These are phyloP conservation scores for Microbotryum lychnidis-dioicae DNA, from an alignment of 1,284 basidiomycete genomes.

Conservation along the genomic window DNA sequence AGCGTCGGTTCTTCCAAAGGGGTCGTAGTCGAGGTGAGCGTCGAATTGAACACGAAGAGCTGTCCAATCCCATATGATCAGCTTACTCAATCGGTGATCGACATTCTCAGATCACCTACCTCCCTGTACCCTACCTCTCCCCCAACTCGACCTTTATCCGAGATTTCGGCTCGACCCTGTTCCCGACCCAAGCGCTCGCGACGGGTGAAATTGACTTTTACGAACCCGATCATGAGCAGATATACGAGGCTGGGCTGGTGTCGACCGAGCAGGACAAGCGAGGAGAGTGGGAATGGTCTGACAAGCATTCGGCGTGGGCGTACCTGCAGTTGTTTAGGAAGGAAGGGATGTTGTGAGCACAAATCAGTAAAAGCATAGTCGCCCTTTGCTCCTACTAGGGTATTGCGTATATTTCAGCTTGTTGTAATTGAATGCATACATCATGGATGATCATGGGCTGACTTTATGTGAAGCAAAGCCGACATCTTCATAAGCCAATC, in stretches of 20 bases:
- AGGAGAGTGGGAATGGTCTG: slow-evolving; percentile 26
- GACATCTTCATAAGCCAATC: too few species aligned
- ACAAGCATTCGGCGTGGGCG: slow-evolving; percentile 21
- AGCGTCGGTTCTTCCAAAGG: slow-evolving; percentile 19
- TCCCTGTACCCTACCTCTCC: slow-evolving; percentile 26
- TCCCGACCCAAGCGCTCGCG: slow-evolving; percentile 21
- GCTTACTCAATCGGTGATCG: neutral
- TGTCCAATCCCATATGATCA: neutral
- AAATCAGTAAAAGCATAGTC: too few species aligned
- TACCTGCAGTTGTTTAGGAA: slow-evolving; percentile 27
- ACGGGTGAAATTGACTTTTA: slow-evolving; percentile 23
- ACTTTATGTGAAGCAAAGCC: too few species aligned
- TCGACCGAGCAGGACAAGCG: neutral
- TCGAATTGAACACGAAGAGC: neutral
- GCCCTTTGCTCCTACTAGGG: too few species aligned
- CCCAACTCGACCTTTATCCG: slow-evolving; percentile 18
- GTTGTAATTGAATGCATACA: too few species aligned
- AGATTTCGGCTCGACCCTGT: slow-evolving; percentile 25
- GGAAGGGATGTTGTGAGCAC: slow-evolving; percentile 19
- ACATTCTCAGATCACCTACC: slow-evolving; percentile 22
- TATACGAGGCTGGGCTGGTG: slow-evolving; percentile 18
- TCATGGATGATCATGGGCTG: too few species aligned
- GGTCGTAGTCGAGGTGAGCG: slow-evolving; percentile 22
- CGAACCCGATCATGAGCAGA: neutral
- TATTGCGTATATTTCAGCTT: too few species aligned